Conservation (phyloP, 495 filamentous ascomycete genomes). For the Neurospora sp. region DNA sequence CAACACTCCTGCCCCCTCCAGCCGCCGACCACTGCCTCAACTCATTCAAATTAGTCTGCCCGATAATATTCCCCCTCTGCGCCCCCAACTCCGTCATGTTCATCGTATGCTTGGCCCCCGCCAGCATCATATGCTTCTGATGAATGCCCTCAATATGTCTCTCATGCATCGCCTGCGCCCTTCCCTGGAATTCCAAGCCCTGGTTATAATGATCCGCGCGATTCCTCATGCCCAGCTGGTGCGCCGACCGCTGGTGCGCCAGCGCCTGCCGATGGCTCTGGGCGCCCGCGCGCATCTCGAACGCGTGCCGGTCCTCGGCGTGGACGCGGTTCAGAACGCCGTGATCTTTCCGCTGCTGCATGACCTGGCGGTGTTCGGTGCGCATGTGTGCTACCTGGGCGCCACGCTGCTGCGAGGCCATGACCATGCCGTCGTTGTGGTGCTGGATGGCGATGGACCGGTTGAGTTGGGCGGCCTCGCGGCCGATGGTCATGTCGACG, state of each 20-base stretch:
- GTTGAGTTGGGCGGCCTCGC: conserved; percentile 1
- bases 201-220: neutral
- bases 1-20: neutral
- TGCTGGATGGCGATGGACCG: conserved; percentile 4
- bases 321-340: neutral
- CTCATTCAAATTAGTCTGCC: conserved; percentile 18
- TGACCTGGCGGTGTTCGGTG: conserved; percentile 2
- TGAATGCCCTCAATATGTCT: neutral
- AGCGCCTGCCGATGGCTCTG: neutral
- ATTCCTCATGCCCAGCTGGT: neutral
- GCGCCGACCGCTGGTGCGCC: neutral
- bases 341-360: neutral
- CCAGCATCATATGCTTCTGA: conserved; percentile 1
- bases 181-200: neutral
- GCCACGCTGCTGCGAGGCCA: conserved; percentile 6
- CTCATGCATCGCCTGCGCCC: neutral
- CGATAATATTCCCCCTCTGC: conserved; percentile 18
- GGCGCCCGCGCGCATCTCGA: neutral
- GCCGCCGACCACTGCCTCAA: conserved; percentile 3
- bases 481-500: neutral
- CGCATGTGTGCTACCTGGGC: conserved; percentile 8
- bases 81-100: conserved; percentile 17
- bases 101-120: conserved; percentile 7
- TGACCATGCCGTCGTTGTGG: conserved; percentile 2
- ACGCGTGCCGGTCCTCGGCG: conserved; percentile 1